Base-by-base conservation (phyloP, 1,284 basidiomycete genomes). In the Boletellus deceptivus region DNA sequence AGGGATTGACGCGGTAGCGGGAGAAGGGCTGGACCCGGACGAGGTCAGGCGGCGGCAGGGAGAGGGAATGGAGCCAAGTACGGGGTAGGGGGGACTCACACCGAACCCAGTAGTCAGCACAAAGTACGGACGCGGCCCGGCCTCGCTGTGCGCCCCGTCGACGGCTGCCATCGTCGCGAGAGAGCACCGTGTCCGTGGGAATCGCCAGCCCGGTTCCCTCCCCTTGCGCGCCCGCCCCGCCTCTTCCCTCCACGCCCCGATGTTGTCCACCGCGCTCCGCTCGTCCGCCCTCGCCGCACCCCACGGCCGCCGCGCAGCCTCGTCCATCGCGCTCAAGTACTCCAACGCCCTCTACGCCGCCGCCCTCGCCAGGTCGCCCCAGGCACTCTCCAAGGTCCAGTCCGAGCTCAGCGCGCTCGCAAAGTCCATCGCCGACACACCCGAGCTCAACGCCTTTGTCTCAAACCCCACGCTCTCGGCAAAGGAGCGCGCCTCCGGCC, bases 301-400 rank as follows among this genome's bases (percentile, higher is more conserved):
- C 53, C 70, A 71, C 36, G 76, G 75, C 52, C 64, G 80, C 55
- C 85, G 89, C 46, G 79, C 84, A 22, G 88, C 84, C 47, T 89
- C 86, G 33, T 72, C 79, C 54, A 85, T 91, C 59, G 83, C 90
- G 42, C 75, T 83, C 70, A 98, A 98, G 75, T 99, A 99, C 74
- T 96, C 97, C 57, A 89, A 91, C 54, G 96, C 97, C 25, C 82
- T 91, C 58, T 99, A 91, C 75, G 83, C 87, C 48, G 96, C 96
- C 49, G 94, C 97, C 17, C 83, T 94, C 66, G 79, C 85, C 64
- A 90, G 93, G 76, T 91, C 89, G 4, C 82, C 89, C 35, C 82
- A 84, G 66, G 75, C 78, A 20, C 83, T 97, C 68, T 83, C 73
- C 73, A 89, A 91, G 72, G 91, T 93, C 61, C 86, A 91, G 68